Base-by-base conservation (phyloP, 306 rosid species). In the Vachellia collinsii region DNA sequence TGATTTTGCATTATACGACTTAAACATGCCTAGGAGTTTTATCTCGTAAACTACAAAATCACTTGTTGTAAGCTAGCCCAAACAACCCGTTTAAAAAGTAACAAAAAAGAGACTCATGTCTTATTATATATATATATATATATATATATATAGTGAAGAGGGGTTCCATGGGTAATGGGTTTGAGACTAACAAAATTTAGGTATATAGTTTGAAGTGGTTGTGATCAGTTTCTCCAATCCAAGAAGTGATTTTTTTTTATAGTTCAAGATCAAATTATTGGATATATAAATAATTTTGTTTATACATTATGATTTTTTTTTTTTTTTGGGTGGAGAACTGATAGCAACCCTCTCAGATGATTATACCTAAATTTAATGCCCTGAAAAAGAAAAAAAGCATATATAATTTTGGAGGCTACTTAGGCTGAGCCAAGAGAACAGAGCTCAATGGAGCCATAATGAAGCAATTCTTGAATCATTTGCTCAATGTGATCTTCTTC, bases 401-500 rank as follows among this genome's bases (percentile, higher is more conserved):
- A 50, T 82, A 39, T 50, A 38, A 58, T 44, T n/a, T 23, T 20
- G 38, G n/a, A 67, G 48, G 25, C 83, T 54, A 29, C 34, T 29
- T 87, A 87, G 81, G 86, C 23, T 13, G 89, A 84, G 16, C 83
- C 88, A 63, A 81, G 81, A 36, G 90, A 89, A 59, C 91, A 86
- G 75, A 93, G 87, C 79, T 93, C 97, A 65, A 93, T 81, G 44
- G 94, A 87, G 7, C 97, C 94, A 81, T 82, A 92, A 81, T 93
- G 77, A 80, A 91, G 92, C 89, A 93, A 82, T 80, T 93, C 97
- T 69, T 93, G 94, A 19, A 93, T 93, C 97, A 93, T 93, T 65
- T 93, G 97, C 84, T 93, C 97, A 0, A 93, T 90, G 80, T 93
- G 94, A 82, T 93, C 92, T 76, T 91, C 97, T 82, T 93, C 91